Evolutionary conservation across 2,329 filamentous ascomycete species (phyloP).

Genomic region (Colletotrichum euphorbiae): DNA sequence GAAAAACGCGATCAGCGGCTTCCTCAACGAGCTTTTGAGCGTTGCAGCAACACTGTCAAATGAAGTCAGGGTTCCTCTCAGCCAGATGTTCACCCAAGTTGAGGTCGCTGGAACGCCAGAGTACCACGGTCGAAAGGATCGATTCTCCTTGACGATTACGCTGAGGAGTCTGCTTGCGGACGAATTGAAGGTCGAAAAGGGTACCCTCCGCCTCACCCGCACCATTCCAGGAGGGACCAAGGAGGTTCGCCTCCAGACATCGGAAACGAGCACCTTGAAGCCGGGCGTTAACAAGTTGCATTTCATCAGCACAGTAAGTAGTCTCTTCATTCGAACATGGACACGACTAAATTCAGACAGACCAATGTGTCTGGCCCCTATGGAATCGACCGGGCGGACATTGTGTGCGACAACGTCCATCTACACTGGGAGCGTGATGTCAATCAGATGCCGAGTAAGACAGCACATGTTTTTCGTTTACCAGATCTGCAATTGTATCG

Average conservation of each 20-base stretch:
- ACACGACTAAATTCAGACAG: conserved; percentile 54
- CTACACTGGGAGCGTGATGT: conserved; percentile 74
- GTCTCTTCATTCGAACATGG: not conserved
- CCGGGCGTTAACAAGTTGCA: conserved; percentile 59
- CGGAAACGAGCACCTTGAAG: conserved; percentile 58
- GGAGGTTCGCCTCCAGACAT: conserved; percentile 59
- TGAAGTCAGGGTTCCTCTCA: conserved; percentile 75
- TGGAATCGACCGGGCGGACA: conserved; percentile 76
- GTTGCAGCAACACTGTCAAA: conserved; percentile 59
- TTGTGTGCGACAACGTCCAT: conserved; percentile 72
- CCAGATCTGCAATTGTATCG: conserved; percentile 81
- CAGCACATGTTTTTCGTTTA: conserved; percentile 65
- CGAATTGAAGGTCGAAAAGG: conserved; percentile 72
- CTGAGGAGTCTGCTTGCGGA: conserved; percentile 80
- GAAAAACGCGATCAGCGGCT: conserved; percentile 56
- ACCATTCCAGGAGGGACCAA: conserved; percentile 48
- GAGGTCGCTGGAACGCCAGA: conserved; percentile 74
- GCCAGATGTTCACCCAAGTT: conserved; percentile 79
- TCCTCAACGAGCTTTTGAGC: conserved; percentile 60
- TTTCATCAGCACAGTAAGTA: conserved; percentile 49
- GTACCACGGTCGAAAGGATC: conserved; percentile 79
- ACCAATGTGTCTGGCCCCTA: conserved; percentile 78
- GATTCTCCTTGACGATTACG: conserved; percentile 76
- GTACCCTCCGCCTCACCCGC: conserved; percentile 48
- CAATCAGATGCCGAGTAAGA: conserved; percentile 58